Evolutionary conservation across 805 yeast species (phyloP), one percentile per base, ranked within the genome.

Genomic region (Millerago galiae): DNA sequence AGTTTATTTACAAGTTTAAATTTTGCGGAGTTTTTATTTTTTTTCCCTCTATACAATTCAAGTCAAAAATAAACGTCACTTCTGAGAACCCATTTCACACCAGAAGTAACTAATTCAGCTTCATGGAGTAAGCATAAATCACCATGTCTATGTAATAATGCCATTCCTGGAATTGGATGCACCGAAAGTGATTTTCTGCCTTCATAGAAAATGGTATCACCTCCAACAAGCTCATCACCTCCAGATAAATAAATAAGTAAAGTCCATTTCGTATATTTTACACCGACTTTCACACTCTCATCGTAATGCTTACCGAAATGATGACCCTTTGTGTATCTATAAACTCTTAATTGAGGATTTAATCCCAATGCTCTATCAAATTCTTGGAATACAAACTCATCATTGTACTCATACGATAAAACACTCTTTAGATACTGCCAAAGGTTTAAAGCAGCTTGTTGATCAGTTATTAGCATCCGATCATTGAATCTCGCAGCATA

Each of bases 71-170:
- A 71, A 24, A 79, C 72, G 53, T 79, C 84, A 44, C 81, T 75
- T 55, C 86, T 56, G 9, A 79, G 54, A 0, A 79, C 77, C 85
- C 84, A 79, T 54, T 79, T 79, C 25, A 61, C 74, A 0, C 84
- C 86, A 2, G 50, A 55, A 8, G 49, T 56, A 0, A 79, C 83
- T 37, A 65, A 44, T 45, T 72, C 72, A 3, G 75, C 83, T 47
- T 79, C 83, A 50, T 79, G 86, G 37, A 68, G 55, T 46, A 79
- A 53, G 55, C 85, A 79, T 47, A 78, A 82, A 46, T 75, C 78
- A 0, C 86, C 84, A 54, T 79, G 86, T 49, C 77, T 77, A 51
- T 79, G 86, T 37, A 79, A 57, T 34, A 79, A 61, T 0, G 80
- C 81, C 72, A 72, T 64, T 0, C 84, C 86, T 43, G 62, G 67